Base-by-base conservation (phyloP, 495 filamentous ascomycete species). In the Penicillium mononematosum region DNA sequence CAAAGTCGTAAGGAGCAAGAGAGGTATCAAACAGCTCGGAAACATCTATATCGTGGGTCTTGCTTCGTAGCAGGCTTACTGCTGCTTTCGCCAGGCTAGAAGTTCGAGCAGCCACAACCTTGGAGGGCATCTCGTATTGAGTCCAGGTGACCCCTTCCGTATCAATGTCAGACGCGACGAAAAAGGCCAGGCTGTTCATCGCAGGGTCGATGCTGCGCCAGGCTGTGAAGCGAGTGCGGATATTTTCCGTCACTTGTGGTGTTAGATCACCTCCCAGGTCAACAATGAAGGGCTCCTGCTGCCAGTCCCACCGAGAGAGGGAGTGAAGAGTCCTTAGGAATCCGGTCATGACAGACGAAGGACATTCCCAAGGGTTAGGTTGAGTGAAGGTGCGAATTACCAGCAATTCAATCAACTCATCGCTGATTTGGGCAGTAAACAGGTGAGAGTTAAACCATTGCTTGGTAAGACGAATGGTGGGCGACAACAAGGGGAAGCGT, bases 231-330 rank as follows among this genome's bases (percentile, higher is more conserved):
- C 86, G 84, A 17, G 85, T 88, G 11, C 77, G 77, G 57, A 92
- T 90, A 3, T 70, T 70, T 32, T 83, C 71, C 1, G 88, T 80
- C 17, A 72, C 62, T 42, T 70, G 54, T 9, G 69, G 67, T 41
- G 58, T 84, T 80, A 94, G 24, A 81, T 85, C 54, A 72, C 75
- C 50, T 67, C 69, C 55, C 7, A 91, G 78, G 66, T 96, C 89
- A 24, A 97, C 75, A 36, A 96, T 80, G 27, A 96, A 78, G 0
- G 94, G 89, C 25, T 90, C 86, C 27, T 80, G 73, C 20, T 89
- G 84, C 94, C 94, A 98, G 63, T 98, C 91, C 92, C 94, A 98
- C 22, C 82, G 79, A 1, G 91, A 82, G 11, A 98, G 71, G 59
- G 90, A 87, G 7, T 84, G 64, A 9, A 98, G 75, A 5, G 91